These are phyloP conservation scores for Neofusicoccum sp. DNA, from an alignment of 2,329 filamentous ascomycete genomes.

Conservation along the genomic window DNA sequence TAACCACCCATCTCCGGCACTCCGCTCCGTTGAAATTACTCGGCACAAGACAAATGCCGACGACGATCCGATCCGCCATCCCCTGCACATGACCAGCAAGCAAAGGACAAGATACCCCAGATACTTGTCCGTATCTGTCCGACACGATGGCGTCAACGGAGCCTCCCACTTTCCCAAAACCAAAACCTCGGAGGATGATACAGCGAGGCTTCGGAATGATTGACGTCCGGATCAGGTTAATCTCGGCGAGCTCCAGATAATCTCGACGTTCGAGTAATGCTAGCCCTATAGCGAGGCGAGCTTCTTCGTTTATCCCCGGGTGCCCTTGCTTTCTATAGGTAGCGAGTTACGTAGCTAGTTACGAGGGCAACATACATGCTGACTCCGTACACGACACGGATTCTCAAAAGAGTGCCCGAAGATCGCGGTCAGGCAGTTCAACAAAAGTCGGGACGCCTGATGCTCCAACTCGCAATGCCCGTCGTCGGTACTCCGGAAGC, in stretches of 20 bases:
- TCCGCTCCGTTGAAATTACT: background rate
- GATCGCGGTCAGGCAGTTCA: no score
- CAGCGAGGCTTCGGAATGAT: background rate
- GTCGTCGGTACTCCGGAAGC: no score
- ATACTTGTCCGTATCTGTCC: background rate
- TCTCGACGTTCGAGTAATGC: background rate
- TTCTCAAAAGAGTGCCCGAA: no score
- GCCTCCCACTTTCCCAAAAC: background rate
- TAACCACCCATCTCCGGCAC: background rate
- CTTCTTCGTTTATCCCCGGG: background rate
- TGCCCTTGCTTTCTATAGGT: background rate
- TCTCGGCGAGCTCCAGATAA: background rate
- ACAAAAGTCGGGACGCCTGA: no score
- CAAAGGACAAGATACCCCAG: background rate
- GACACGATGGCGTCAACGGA: background rate
- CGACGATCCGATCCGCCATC: conserved; percentile 11
- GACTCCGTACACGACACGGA: no score
- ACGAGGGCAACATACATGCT: no score
- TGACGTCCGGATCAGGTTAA: background rate
- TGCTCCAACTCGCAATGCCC: no score
- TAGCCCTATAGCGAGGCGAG: background rate
- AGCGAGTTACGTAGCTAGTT: background rate
- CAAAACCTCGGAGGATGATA: background rate
- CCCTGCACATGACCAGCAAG: background rate
- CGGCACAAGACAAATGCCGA: background rate